Evolutionary conservation across 768 basidiomycete genomes (phyloP), one percentile per base, ranked within the genome.

Genomic region (Kwoniella heveanensis): DNA sequence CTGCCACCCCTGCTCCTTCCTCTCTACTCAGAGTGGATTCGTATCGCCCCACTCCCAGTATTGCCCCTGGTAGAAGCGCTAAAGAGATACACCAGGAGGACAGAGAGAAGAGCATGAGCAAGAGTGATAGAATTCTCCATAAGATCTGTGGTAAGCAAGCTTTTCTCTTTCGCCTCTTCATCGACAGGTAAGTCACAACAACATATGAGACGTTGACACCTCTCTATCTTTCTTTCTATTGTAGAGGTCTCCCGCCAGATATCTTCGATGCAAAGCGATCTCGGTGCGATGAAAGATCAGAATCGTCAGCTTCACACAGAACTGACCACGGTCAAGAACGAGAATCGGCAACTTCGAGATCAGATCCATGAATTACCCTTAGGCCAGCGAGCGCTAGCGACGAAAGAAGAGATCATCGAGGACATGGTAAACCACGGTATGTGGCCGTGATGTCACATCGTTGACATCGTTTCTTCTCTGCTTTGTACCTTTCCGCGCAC

Each of bases 341-440:
- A 69, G 8, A 57, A 66, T 26, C 49, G 51, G 12, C 17, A 62
- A 24, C 46, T 73, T 3, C 57, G 69, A 32, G 72, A 73, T 32
- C 57, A 69, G 56, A 36, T 73, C 8, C 69, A 73, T 32, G 72
- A 68, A n/a, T 37, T 73, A 3, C 61, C 58, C 17, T 58, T 54
- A 7, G 69, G 69, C 25, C 72, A 73, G 36, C 64, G 46, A 27
- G 60, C 63, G 8, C 53, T 73, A 19, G 66, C 67, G 19, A 73
- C 72, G 3, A 64, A 51, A 30, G 64, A 68, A 17, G 72, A 73
- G 27, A 54, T 73, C 17, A 60, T 57, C 8, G 69, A 73, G 54
- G 69, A 70, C 36, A 56, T 73, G 26, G 59, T 57, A 17, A 24
- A 51, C 7, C 67, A 70, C 26, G 54, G 72, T 73, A 26, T 54